Base-by-base conservation (phyloP, 805 yeast species). In the Starmerella vitae region DNA sequence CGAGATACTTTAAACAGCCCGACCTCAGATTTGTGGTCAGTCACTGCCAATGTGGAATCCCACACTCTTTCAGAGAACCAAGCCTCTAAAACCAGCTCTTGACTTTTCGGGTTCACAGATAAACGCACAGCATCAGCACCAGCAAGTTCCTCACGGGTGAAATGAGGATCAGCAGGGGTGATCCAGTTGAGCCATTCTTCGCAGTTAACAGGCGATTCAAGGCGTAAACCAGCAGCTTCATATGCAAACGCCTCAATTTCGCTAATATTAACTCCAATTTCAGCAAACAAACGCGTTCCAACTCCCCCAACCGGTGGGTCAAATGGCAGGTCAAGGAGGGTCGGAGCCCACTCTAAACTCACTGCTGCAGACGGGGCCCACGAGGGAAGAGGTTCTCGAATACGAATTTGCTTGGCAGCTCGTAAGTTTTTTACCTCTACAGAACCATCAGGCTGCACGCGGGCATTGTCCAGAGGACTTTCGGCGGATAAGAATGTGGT, bases 281-380 rank as follows among this genome's bases (percentile, higher is more conserved):
- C 48, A 27, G 56, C 45, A 44, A 56, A 55, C 30, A 54, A 38
- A 29, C 51, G 53, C 21, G 50, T 31, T 4, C 57, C 55, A 15
- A 42, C 36, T 5, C 34, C 34, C 38, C 60, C 58, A 12, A 37
- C 31, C 1, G 48, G 48, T 4, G 46, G 37, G n/a, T 51, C 49
- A 37, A 50, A 51, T 3, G 57, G 57, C 4, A 47, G 38, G 4
- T 42, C 37, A 10, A 45, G 48, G 33, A 54, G 30, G 9, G 29
- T 15, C 24, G 30, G 24, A 8, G 37, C 34, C 43, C 35, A 34
- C 34, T 32, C 21, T 3, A 32, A 10, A 29, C 52, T 26, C 9
- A 19, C 28, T 5, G 27, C 26, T 15, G 24, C 26, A 5, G 32
- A 8, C 14, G 10, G 14, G 10, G 13, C 17, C 20, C 19, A 32